These are phyloP conservation scores for Trichomonas gallinae DNA, from an alignment of 208 protist genomes.

Conservation along the genomic window DNA sequence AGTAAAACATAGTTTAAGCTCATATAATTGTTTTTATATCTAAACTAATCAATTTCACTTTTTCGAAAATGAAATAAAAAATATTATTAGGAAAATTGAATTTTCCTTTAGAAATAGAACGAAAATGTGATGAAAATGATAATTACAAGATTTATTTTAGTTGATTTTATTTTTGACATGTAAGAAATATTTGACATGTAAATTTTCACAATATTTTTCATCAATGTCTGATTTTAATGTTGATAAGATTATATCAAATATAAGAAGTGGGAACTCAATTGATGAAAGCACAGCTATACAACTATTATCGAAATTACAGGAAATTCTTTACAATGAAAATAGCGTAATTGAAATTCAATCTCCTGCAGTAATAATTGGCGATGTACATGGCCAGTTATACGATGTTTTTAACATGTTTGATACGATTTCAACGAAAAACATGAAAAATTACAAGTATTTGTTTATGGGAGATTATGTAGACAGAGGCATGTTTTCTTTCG, in stretches of 20 bases:
- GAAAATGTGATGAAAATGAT: too few species aligned
- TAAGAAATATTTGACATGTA: too few species aligned
- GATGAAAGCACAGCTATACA: neutral
- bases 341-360: neutral
- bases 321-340: neutral
- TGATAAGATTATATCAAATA: neutral
- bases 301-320: neutral
- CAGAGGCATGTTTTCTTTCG: slow-evolving; percentile 30
- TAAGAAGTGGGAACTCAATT: neutral
- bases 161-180: too few species aligned
- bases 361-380: neutral
- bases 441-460: slow-evolving; percentile 80
- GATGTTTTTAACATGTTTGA: slow-evolving; percentile 73
- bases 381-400: slow-evolving; percentile 41
- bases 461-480: slow-evolving; percentile 62
- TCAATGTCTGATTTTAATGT: neutral
- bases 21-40: too few species aligned
- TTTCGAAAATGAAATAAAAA: too few species aligned
- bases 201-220: too few species aligned
- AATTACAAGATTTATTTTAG: too few species aligned
- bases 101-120: too few species aligned
- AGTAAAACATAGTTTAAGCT: too few species aligned
- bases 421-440: neutral
- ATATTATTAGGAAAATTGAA: too few species aligned
- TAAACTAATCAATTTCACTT: too few species aligned